A percentile compares a stretch with the other conserved stretches of the same genome.
Evolutionary conservation across 495 filamentous ascomycete species (phyloP).

Genomic region (Xylaria flabelliformis): DNA sequence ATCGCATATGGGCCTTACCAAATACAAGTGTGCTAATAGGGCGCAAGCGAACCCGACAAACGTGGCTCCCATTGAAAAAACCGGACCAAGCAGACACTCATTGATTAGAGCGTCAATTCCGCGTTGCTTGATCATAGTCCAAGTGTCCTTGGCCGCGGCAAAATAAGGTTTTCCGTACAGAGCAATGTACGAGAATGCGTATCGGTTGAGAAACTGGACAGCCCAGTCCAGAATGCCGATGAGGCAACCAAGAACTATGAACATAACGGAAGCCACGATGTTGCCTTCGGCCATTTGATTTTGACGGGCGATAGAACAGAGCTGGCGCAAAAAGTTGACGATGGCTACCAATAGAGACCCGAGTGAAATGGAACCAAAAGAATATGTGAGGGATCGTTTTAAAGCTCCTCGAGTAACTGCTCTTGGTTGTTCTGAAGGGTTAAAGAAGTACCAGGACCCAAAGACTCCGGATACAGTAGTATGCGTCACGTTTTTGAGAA

Average conservation of each 20-base stretch:
- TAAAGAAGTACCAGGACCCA: conserved; percentile 90
- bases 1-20: conserved; percentile 57
- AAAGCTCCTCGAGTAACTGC: conserved; percentile 80
- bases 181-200: conserved; percentile 91
- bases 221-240: conserved; percentile 84
- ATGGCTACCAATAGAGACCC: conserved; percentile 87
- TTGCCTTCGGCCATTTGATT: conserved; percentile 71
- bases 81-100: conserved; percentile 88
- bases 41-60: conserved; percentile 85
- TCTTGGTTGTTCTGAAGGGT: conserved; percentile 66
- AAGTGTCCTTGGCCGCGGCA: conserved; percentile 84
- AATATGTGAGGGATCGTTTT: conserved; percentile 80
- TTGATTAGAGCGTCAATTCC: conserved; percentile 89
- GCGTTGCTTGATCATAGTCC: conserved; percentile 88
- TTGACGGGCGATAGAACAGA: conserved; percentile 73
- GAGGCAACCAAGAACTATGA: conserved; percentile 76
- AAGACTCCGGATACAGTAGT: conserved; percentile 87
- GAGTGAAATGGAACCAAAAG: conserved; percentile 87
- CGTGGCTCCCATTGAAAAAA: conserved; percentile 84
- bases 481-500: conserved; percentile 91
- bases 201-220: conserved; percentile 78
- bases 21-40: conserved; percentile 81
- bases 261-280: conserved; percentile 67
- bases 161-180: conserved; percentile 89
- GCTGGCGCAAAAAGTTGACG: conserved; percentile 81